phyloP scores from a whole-genome alignment of 1,139 yeast genomes.

The Pneumocystis jirovecii region DNA sequence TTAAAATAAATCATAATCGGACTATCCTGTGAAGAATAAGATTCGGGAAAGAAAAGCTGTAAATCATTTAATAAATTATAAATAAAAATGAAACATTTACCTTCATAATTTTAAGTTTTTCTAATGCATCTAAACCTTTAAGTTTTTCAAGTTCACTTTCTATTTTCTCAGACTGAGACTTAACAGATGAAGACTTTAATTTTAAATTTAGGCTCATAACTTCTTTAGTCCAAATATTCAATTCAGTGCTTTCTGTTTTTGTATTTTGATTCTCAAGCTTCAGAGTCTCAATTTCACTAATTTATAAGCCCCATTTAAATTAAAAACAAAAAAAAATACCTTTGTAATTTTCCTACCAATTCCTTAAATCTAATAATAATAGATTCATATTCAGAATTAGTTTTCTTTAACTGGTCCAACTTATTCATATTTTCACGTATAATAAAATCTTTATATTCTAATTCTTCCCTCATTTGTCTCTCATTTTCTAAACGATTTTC shows the following conservation, averaged over 20 bases:
- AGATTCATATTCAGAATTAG: constrained; percentile 17
- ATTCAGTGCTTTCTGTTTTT: constrained; percentile 15
- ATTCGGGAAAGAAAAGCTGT: constrained; percentile 10
- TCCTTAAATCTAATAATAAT: constrained; percentile 23
- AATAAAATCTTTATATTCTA: constrained; percentile 19
- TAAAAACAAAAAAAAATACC: constrained; percentile 4
- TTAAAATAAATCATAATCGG: constrained; percentile 9
- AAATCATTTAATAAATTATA: neutral
- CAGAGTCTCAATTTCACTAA: constrained; percentile 19
- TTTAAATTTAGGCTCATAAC: constrained; percentile 20
- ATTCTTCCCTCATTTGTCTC: constrained; percentile 34
- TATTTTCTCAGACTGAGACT: constrained; percentile 18
- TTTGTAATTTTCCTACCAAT: constrained; percentile 21
- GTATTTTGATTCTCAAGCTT: constrained; percentile 15
- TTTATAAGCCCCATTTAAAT: neutral
- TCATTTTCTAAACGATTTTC: constrained; percentile 41
- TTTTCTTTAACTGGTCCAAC: constrained; percentile 9
- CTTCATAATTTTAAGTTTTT: constrained; percentile 20
- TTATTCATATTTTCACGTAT: constrained; percentile 15
- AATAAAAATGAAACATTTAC: neutral
- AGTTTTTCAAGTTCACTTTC: constrained; percentile 21
- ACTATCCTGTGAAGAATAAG: constrained; percentile 6
- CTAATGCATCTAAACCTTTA: constrained; percentile 20
- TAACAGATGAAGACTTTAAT: constrained; percentile 18
- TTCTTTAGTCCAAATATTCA: constrained; percentile 16